Evolutionary conservation across 768 basidiomycete genomes (phyloP), one percentile per base, ranked within the genome.

Genomic region (Calocybe indica): DNA sequence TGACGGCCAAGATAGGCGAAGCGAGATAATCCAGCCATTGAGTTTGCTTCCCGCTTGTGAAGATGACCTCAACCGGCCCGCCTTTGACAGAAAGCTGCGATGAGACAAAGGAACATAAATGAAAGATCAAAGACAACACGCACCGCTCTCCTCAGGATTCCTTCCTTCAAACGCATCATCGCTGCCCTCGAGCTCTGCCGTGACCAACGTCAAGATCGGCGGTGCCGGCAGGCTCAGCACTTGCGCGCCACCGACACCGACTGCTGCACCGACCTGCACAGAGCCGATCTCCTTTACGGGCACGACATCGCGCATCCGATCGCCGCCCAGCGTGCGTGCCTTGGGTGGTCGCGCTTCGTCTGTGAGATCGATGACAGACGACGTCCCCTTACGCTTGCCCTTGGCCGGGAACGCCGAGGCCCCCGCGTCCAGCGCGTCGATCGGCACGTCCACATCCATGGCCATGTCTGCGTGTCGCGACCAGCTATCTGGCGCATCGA

Each of bases 11-110:
- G n/a, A 80, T 81, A 22, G 86, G 83, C 2, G 78, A 79, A 1
- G 88, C 81, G 6, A 95, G 58, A 65, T 88, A 98, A 64, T 97
- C 94, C 38, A 94, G 64, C 92, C 94, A 98, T 46, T 87, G 81
- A 8, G 82, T 85, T 49, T 84, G 78, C 66, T 82, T 83, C 32
- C 77, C 74, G 57, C 70, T 77, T 46, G 78, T 66, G 49, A 82
- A 82, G 5, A 77, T 66, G 11, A 97, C 74, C 57, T 92, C 91
- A 12, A 78, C 76, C 4, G 75, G 71, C n/a, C 75, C 85, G 4
- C 4, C 22, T 22, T 22, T 22, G 22, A 22, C 22, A 22, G 4
- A 22, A 22, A 22, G 22, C 22, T 22, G 2, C 1, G 22, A 22
- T 22, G 22, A 22, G 22, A 22, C 22, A 22, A 22, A 22, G 22